Evolutionary conservation across 495 filamentous ascomycete genomes (phyloP), one percentile per base, ranked within the genome.

Genomic region (Trypethelium eluteriae): DNA sequence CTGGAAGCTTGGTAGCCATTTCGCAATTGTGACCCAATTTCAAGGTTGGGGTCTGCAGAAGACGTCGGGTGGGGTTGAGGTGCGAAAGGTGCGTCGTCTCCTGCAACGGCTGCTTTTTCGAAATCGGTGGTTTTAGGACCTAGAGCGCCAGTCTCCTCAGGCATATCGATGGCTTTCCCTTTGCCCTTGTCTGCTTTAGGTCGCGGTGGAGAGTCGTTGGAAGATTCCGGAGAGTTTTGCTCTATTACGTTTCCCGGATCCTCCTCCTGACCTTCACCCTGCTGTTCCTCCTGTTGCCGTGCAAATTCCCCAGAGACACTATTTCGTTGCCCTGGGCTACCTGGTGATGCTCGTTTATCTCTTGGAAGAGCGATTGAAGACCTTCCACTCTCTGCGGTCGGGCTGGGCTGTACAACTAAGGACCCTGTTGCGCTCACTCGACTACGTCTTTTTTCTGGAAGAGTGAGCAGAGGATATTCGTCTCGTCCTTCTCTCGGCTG

Each of bases 341-440:
- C 53, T 9, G 18, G 5, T 18, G 53, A 59, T 34, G 32, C 14
- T 36, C 80, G 75, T 65, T 78, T 77, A 65, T 85, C 84, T 47
- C 76, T 80, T 63, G 89, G 89, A 61, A 93, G 79, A 56, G 82
- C 87, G 68, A 90, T 85, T 73, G 87, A 84, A 9, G 84, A 87
- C 68, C 84, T 50, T 44, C 83, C 81, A 69, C 85, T 87, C 67
- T 83, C 82, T 14, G 78, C 76, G 41, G 75, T 81, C 57, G 80
- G 76, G 66, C 82, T 86, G 68, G 83, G 84, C 69, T 91, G 88
- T 63, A 90, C 83, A 66, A 87, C 79, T 38, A 88, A 77, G 71
- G 86, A 90, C 38, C 69, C 69, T 62, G 80, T 83, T 39, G 83
- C 81, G 62, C 82, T 81, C 65, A 79, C 79, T 50, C 86, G 80